phyloP scores from a whole-genome alignment of 169 alveolate genomes.

The Fabrea salina region DNA sequence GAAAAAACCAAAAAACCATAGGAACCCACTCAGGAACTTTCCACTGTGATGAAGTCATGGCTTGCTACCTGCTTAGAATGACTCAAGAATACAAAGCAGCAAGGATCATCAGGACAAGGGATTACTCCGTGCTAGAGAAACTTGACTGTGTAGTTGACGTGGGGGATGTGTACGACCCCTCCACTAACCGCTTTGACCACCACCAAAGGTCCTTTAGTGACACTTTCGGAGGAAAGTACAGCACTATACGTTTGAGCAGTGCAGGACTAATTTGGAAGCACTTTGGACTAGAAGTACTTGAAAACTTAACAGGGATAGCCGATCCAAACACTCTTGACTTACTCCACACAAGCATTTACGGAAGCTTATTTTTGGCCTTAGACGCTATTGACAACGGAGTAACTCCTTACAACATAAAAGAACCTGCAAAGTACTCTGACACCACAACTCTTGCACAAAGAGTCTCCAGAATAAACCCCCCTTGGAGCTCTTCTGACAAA shows the following conservation, averaged over 20 bases:
- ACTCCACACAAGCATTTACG: conserved; percentile 48
- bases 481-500: conserved; percentile 59
- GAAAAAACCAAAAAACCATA: conserved; percentile 39
- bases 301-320: conserved; percentile 25
- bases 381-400: conserved; percentile 85
- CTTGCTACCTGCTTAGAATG: conserved; percentile 55
- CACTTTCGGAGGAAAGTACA: conserved; percentile 33
- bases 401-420: conserved; percentile 33
- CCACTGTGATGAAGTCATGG: conserved; percentile 75
- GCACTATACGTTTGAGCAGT: conserved; percentile 48
- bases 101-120: conserved; percentile 67
- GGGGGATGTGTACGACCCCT: conserved; percentile 67
- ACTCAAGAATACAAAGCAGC: conserved; percentile 51
- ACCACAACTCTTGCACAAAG: conserved; percentile 49
- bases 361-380: conserved; percentile 49
- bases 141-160: conserved; percentile 71
- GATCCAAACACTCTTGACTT: conserved; percentile 21
- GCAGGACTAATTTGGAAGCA: conserved; percentile 77
- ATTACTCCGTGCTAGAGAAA: conserved; percentile 54
- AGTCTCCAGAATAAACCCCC: conserved; percentile 71
- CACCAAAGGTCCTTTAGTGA: conserved; percentile 71
- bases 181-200: conserved; percentile 67
- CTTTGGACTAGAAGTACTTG: conserved; percentile 72
- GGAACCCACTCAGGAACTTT: conserved; percentile 68
- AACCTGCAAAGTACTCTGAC: conserved; percentile 45